These are phyloP conservation scores for Podaxis sp. DNA, from an alignment of 768 basidiomycete species.

Conservation along the genomic window DNA sequence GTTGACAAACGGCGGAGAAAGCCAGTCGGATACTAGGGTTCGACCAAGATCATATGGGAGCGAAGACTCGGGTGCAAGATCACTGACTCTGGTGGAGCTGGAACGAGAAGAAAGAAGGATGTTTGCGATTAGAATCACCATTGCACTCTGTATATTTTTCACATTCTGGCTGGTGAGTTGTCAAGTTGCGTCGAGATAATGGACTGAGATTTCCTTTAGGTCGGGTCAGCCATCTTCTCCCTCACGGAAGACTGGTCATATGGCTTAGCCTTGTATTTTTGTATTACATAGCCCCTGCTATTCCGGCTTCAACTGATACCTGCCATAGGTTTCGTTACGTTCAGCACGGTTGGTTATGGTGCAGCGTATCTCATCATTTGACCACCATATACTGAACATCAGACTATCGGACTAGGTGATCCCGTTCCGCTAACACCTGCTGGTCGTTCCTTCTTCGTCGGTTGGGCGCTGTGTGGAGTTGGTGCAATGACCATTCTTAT, in stretches of 20 bases:
- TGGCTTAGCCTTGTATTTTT: conserved; percentile 68
- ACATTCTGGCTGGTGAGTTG: conserved; percentile 72
- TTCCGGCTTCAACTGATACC: neutral
- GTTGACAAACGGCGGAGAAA: conserved; percentile 4
- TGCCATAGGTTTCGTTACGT: conserved; percentile 60
- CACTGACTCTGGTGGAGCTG: neutral
- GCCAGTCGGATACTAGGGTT: neutral
- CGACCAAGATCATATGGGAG: neutral
- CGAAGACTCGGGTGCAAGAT: conserved; percentile 22
- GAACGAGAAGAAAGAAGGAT: conserved; percentile 49
- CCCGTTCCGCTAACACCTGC: conserved; percentile 58
- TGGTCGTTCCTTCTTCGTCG: conserved; percentile 73
- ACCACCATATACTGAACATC: neutral
- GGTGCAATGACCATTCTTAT: conserved; percentile 74
- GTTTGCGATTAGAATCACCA: conserved; percentile 50
- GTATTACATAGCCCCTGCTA: conserved; percentile 28
- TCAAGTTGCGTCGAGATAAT: neutral
- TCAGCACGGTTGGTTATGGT: conserved; percentile 75
- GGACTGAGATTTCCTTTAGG: conserved; percentile 29
- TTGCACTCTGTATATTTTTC: conserved; percentile 63
- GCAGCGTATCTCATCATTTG: neutral
- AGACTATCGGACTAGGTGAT: conserved; percentile 42
- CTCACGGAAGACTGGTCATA: conserved; percentile 70
- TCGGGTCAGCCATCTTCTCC: conserved; percentile 68
- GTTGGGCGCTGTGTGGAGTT: conserved; percentile 77